Percentiles rank a stretch among this genome's conserved stretches.
phyloP scores from a whole-genome alignment of 352 stramenopile genomes.

The Phytopythium mirpurense region DNA sequence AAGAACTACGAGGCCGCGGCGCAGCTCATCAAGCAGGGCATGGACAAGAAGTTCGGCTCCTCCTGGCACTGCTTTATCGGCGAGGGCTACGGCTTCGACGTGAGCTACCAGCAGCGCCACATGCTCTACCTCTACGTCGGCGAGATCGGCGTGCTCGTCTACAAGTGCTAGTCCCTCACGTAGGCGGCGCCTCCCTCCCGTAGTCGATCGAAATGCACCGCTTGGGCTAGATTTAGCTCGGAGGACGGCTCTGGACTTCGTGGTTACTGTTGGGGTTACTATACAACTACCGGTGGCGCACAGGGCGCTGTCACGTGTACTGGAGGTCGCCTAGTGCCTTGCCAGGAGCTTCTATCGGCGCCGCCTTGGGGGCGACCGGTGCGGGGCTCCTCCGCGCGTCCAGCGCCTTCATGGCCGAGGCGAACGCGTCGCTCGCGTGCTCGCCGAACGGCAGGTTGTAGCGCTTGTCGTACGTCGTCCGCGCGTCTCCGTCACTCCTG shows the following conservation, averaged over 20 bases:
- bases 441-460: constrained; percentile 27
- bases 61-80: constrained; percentile 96
- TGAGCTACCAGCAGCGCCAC: constrained; percentile 95
- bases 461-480: constrained; percentile 12
- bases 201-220: too few species aligned
- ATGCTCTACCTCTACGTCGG: constrained; percentile 94
- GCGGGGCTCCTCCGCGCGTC: constrained; percentile 10
- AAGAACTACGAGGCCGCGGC: constrained; percentile 94
- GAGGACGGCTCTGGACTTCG: too few species aligned
- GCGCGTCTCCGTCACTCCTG: constrained; percentile 6
- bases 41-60: constrained; percentile 97
- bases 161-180: constrained; percentile 83
- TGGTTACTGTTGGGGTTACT: constrained; percentile 3
- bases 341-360: not conserved
- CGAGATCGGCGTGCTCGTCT: constrained; percentile 92
- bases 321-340: not conserved
- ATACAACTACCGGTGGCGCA: not conserved
- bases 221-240: too few species aligned
- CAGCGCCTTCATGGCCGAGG: constrained; percentile 19
- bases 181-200: too few species aligned
- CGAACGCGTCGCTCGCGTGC: constrained; percentile 31
- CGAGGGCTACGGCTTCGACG: constrained; percentile 95
- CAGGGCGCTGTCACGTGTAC: not conserved
- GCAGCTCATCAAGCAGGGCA: constrained; percentile 94
- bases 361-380: not conserved